Conservation (phyloP, 768 basidiomycete species). For the Steccherinum ochraceum region DNA sequence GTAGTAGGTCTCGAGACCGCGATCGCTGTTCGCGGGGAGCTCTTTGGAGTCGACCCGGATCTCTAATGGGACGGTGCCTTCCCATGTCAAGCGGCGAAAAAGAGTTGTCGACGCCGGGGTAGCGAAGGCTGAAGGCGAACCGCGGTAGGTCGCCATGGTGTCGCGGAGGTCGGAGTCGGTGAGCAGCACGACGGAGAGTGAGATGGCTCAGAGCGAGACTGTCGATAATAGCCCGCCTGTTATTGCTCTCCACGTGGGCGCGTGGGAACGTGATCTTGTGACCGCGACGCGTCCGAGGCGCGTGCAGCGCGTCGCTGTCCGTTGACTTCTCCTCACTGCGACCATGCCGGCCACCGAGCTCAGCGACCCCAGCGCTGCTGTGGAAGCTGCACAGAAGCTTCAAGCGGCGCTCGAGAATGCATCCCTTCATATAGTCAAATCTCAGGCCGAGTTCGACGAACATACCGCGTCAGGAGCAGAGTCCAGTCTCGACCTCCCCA, state of each 20-base stretch:
- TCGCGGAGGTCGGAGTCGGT: neutral
- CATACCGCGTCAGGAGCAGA: slow-evolving; percentile 9
- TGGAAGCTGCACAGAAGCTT: slow-evolving; percentile 9
- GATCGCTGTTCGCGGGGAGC: slow-evolving; percentile 84
- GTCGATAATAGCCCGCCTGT: neutral
- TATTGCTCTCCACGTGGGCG: neutral
- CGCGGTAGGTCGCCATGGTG: slow-evolving; percentile 28
- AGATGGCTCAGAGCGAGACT: neutral
- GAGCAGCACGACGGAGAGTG: neutral
- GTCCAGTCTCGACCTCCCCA: slow-evolving; percentile 7
- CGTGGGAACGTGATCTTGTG: neutral
- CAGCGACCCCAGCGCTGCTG: neutral
- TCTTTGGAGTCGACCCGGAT: slow-evolving; percentile 86
- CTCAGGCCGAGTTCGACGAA: slow-evolving; percentile 9
- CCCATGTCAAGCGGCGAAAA: slow-evolving; percentile 87
- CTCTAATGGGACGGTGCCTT: slow-evolving; percentile 84
- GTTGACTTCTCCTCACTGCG: neutral
- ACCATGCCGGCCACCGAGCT: neutral
- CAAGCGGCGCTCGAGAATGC: slow-evolving; percentile 7
- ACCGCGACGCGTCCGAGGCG: neutral
- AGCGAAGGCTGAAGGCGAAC: slow-evolving; percentile 38
- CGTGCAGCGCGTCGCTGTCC: neutral
- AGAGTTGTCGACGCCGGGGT: slow-evolving; percentile 66
- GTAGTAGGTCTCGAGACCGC: slow-evolving; percentile 85
- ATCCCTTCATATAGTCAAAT: slow-evolving; percentile 9